Evolutionary conservation across 129 eudicot species (phyloP).

Genomic region (Escallonia rubra): DNA sequence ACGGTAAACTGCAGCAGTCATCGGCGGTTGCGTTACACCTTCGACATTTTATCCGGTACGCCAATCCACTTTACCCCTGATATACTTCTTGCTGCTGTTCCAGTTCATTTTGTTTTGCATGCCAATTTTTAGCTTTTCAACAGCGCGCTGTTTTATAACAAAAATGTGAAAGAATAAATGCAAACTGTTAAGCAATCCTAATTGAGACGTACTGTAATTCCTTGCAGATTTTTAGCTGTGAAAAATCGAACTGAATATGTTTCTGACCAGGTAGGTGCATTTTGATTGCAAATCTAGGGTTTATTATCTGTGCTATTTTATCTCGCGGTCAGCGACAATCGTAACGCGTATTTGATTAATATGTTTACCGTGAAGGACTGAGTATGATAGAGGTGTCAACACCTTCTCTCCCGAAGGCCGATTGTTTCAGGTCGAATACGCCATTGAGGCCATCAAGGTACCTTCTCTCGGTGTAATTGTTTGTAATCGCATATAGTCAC

Average conservation of each 20-base stretch:
- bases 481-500: too few species aligned
- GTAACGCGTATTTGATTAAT: neutral
- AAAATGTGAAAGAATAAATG: too few species aligned
- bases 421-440: constrained; percentile 94
- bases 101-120: too few species aligned
- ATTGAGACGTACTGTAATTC: neutral
- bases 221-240: constrained; percentile 20
- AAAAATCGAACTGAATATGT: constrained; percentile 44
- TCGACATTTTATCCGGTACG: too few species aligned
- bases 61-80: too few species aligned
- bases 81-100: too few species aligned
- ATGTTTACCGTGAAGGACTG: constrained; percentile 51
- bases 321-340: neutral
- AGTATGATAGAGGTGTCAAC: constrained; percentile 96
- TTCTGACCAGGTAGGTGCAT: constrained; percentile 64
- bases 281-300: constrained; percentile 17
- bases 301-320: constrained; percentile 1
- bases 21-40: too few species aligned
- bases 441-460: constrained; percentile 96
- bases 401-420: constrained; percentile 98
- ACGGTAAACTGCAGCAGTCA: too few species aligned
- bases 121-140: too few species aligned
- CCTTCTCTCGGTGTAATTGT: neutral
- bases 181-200: too few species aligned
- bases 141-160: too few species aligned